A percentile compares a stretch with the other conserved stretches of the same genome.
phyloP scores from a whole-genome alignment of 2,329 filamentous ascomycete species.

The Fusarium transvaalense region DNA sequence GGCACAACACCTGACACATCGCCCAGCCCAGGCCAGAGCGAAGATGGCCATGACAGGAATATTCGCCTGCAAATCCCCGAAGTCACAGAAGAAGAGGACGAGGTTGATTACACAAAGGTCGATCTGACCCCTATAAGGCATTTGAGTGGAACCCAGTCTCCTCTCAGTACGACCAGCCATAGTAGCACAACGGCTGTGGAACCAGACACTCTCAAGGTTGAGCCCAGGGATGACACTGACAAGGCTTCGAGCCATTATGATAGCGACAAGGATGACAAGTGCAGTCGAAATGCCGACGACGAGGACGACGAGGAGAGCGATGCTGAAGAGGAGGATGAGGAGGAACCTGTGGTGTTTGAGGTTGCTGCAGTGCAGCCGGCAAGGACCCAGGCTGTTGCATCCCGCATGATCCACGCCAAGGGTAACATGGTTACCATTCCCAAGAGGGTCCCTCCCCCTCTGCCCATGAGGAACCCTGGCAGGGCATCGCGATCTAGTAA shows the following conservation, averaged over 20 bases:
- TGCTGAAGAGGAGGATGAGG: conserved; percentile 48
- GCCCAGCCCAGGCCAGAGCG: conserved; percentile 66
- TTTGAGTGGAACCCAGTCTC: conserved; percentile 53
- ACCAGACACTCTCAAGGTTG: conserved; percentile 41
- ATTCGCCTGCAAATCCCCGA: conserved; percentile 57
- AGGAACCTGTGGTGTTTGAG: conserved; percentile 78
- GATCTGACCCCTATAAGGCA: conserved; percentile 64
- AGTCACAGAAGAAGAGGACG: conserved; percentile 61
- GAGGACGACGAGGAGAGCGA: conserved; percentile 44
- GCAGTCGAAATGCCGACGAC: conserved; percentile 46
- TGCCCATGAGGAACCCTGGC: conserved; percentile 82
- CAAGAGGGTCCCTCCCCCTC: conserved; percentile 80
- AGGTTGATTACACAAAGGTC: conserved; percentile 71
- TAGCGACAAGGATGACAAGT: conserved; percentile 45
- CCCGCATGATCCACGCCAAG: conserved; percentile 76
- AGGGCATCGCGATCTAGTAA: conserved; percentile 66
- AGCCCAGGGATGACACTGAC: conserved; percentile 43
- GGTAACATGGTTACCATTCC: conserved; percentile 87
- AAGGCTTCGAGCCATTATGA: conserved; percentile 47
- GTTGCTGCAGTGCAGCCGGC: conserved; percentile 70
- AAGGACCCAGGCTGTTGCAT: conserved; percentile 68
- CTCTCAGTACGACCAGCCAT: conserved; percentile 41
- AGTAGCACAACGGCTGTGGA: conserved; percentile 38
- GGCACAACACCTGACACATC: conserved; percentile 66
- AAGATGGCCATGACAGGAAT: conserved; percentile 61